phyloP scores from a whole-genome alignment of 2,329 filamentous ascomycete species.

The Colletotrichum abscissum region DNA sequence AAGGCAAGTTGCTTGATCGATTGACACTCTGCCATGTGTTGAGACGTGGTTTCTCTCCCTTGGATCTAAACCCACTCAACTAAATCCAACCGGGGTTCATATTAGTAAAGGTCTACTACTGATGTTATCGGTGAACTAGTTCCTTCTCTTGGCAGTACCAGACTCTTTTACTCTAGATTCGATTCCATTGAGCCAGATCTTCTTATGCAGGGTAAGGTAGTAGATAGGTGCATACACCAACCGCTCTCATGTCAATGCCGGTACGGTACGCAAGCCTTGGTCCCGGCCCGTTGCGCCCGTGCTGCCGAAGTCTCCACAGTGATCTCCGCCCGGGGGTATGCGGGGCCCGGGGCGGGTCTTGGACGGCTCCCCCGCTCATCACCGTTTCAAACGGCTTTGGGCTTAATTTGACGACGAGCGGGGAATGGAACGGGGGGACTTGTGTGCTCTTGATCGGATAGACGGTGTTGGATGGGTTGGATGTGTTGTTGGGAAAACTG shows the following conservation, averaged over 20 bases:
- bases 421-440: not conserved
- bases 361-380: slow-evolving; percentile 3
- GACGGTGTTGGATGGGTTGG: not conserved
- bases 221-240: not conserved
- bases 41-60: not conserved
- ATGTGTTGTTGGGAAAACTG: not conserved
- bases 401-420: slow-evolving; percentile 15
- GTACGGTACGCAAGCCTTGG: not conserved
- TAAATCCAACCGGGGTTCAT: not conserved
- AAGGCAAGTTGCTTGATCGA: not conserved
- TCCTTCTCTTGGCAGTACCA: not conserved
- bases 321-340: not conserved
- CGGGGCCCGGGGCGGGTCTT: slow-evolving; percentile 4
- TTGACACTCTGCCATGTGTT: not conserved
- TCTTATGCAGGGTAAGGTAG: not conserved
- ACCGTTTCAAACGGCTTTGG: slow-evolving; percentile 2
- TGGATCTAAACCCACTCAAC: not conserved
- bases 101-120: not conserved
- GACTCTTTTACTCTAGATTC: not conserved
- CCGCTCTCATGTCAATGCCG: not conserved
- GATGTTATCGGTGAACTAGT: not conserved
- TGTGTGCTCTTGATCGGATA: not conserved
- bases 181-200: not conserved
- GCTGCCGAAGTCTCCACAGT: not conserved
- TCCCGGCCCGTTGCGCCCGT: not conserved